These are phyloP conservation scores for Pleurotus giganteus DNA, from an alignment of 768 basidiomycete species.

Conservation along the genomic window DNA sequence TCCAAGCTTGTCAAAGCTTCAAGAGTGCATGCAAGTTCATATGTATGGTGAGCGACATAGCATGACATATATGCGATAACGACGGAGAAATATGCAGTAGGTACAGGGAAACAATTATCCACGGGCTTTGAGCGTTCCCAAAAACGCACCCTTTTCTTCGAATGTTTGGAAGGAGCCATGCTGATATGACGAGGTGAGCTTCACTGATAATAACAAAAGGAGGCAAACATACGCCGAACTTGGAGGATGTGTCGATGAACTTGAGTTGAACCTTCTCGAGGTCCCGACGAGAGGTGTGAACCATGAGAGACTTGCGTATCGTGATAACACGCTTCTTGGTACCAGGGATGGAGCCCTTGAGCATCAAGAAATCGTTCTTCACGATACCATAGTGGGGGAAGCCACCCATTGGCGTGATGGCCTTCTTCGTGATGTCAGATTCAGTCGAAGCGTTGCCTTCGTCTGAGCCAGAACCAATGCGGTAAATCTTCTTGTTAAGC, in stretches of 20 bases:
- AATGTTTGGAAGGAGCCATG: constrained; percentile 96
- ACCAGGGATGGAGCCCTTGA: constrained; percentile 95
- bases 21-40: constrained; percentile 6
- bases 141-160: constrained; percentile 95
- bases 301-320: constrained; percentile 95
- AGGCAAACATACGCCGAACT: constrained; percentile 77
- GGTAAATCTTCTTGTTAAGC: constrained; percentile 99
- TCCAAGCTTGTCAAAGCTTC: background rate
- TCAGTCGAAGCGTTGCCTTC: constrained; percentile 90
- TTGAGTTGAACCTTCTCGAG: constrained; percentile 98
- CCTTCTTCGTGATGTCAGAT: constrained; percentile 90
- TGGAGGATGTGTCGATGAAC: constrained; percentile 98
- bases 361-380: constrained; percentile 96
- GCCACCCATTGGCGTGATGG: constrained; percentile 96
- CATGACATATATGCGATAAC: constrained; percentile 37
- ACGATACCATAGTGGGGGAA: constrained; percentile 99
- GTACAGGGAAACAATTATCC: constrained; percentile 49
- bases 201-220: background rate
- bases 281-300: constrained; percentile 92
- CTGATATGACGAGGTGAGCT: constrained; percentile 31
- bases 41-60: constrained; percentile 23
- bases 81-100: constrained; percentile 39
- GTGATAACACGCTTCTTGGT: constrained; percentile 98
- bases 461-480: constrained; percentile 79
- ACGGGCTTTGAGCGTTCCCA: constrained; percentile 86